Evolutionary conservation across 768 basidiomycete species (phyloP), one percentile per base, ranked within the genome.

Genomic region (Leccinum imitatum): DNA sequence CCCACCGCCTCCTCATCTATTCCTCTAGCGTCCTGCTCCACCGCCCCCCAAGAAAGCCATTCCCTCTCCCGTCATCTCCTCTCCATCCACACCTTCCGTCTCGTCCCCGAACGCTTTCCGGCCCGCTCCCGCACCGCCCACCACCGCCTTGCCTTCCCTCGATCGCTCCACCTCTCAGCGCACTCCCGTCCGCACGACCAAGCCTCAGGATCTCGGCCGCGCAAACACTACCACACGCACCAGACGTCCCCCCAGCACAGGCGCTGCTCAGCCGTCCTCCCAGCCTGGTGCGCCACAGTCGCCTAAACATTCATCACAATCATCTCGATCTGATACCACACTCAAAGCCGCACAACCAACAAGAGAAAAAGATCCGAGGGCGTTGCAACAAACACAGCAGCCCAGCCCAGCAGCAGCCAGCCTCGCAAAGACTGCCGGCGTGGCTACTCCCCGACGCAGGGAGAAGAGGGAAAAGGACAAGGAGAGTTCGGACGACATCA

Each of bases 131-230:
- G 82, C 91, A 1, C 87, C 91, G 3, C 87, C 90, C 0, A 76
- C 82, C 4, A 73, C 85, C 1, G 81, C 82, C 27, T 80, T 85
- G 0, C 87, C 89, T 25, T 65, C 88, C 4, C 84, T 96, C 56
- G 94, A 96, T 78, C 88, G 93, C 55, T 93, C 93, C 25, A 87
- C 89, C 39, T 95, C 93, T 3, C 90, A 93, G 66, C 89, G 94
- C 33, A 81, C 87, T 13, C 88, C 91, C 0, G 61, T 81, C 19
- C 85, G 85, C 57, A 69, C 80, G 4, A 59, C 19, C 76, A 66
- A 84, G 82, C 54, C 69, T 68, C 70, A 78, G 25, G 72, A 71
- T 8, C 71, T 91, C 50, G 78, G 80, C 31, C 86, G 89, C 39
- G 79, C 89, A 46, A 90, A 87, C 69, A 91, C 89, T 44, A 87